Evolutionary conservation across 2,329 filamentous ascomycete species (phyloP), one percentile per base, ranked within the genome.

Genomic region (Calycina herbarum): DNA sequence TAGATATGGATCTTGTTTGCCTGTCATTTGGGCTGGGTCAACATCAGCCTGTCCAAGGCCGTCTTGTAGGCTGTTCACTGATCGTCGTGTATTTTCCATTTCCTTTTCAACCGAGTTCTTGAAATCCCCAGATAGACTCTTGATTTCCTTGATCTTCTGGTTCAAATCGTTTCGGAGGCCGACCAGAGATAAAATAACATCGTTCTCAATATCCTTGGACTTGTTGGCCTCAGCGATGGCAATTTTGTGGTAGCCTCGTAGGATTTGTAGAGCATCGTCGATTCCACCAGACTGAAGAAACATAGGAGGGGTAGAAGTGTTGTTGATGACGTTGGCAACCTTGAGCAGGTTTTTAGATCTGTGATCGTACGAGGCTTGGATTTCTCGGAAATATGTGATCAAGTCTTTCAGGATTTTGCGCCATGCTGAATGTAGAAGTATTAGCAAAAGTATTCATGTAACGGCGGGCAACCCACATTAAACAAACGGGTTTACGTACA

Each of bases 101-200:
- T 98, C 95, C 80, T 94, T 97, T 31, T 97, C 93, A 10, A 99
- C 93, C 0, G 90, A 91, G 76, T 97, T 99, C 80, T 97, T 97
- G 80, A 99, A 99, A 77, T 99, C 95, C 17, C 93, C 91, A 5
- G 93, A 91, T 17, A 99, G 82, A 71, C 88, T 90, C 80, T 96
- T 97, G 81, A 99, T 99, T 79, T 99, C 95, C 79, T 98, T 99
- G 78, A 96, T 96, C 81, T 99, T 99, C 77, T 96, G 93, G 68
- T 91, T 90, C 20, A 99, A 82, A 77, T 99, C 95, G 74, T 89
- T 94, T 65, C 95, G 84, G 63, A 99, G 81, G 0, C 93, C 93
- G 1, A 89, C 93, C 64, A 99, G 82, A 62, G 94, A 93, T 61
- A 92, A 83, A 69, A 98, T 93, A 58, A 99, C 93, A 75, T 98